Base-by-base conservation (phyloP, 805 yeast species). In the Brettanomyces sp. region DNA sequence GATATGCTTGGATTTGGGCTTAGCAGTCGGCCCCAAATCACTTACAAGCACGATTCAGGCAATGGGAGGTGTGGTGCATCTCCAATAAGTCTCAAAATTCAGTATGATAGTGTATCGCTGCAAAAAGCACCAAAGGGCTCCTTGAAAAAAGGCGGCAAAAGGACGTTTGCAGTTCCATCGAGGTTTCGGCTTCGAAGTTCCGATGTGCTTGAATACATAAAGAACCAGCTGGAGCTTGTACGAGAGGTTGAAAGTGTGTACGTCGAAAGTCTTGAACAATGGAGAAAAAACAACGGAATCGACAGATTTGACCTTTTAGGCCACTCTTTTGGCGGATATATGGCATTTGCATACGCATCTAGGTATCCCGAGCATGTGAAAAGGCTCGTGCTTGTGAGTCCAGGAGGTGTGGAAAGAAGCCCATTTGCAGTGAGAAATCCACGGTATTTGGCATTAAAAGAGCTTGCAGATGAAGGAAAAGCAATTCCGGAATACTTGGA, bases 261-360 rank as follows among this genome's bases (percentile, higher is more conserved):
- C 51, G 58, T 75, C 6, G 74, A 72, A 8, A 74, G 81, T 2
- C 59, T 86, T 5, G 91, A 85, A 44, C 58, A 63, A 5, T 85
- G 95, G 93, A 66, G 93, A 53, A 48, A 46, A 6, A 63, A 55
- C 7, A 65, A 73, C 21, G 68, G 69, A 0, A 59, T 85, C 9
- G 72, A 68, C 1, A 70, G 75, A 49, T 72, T 86, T 36, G 82
- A 76, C 54, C 57, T 86, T 12, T 64, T 85, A 21, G 91, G 88
- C 0, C 95, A 86, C 60, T 85, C 95, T 0, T 79, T 77, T 51
- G 95, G 95, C 32, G 93, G 88, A 0, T 81, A 83, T 54, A 66
- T 87, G 65, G 75, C 86, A 0, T 75, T 76, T 42, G 74, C 80
- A 5, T 85, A 82, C 58, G 70, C 85, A 2, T 56, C 79, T 39